Percentiles rank a stretch among this genome's conserved stretches.
Evolutionary conservation across 345 rosid species (phyloP).

Genomic region (Eucalyptus sp.): DNA sequence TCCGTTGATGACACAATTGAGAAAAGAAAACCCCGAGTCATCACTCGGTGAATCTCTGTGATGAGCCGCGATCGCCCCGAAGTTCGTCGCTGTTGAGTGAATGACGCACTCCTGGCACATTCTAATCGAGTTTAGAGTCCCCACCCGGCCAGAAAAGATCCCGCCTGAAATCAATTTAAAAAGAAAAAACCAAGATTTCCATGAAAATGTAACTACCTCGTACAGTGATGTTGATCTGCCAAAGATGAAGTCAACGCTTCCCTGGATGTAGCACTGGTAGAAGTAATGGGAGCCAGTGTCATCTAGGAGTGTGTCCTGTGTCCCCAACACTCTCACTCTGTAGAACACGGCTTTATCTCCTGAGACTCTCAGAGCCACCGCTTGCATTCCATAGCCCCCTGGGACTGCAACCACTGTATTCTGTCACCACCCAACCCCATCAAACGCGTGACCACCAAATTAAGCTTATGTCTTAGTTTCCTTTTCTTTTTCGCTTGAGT

Average conservation of each 20-base stretch:
- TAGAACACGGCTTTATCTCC: slow-evolving; percentile 81
- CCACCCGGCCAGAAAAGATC: not conserved
- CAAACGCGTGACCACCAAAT: not conserved
- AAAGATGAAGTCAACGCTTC: slow-evolving; percentile 77
- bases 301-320: slow-evolving; percentile 89
- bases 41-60: slow-evolving; percentile 57
- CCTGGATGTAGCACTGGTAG: slow-evolving; percentile 57
- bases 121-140: not conserved
- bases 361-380: slow-evolving; percentile 58
- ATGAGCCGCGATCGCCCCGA: slow-evolving; percentile 83
- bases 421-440: slow-evolving; percentile 22
- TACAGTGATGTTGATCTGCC: slow-evolving; percentile 72
- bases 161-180: not conserved
- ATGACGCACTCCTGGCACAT: slow-evolving; percentile 47
- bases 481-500: not conserved
- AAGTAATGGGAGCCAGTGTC: slow-evolving; percentile 76
- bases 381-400: slow-evolving; percentile 67
- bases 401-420: slow-evolving; percentile 65
- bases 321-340: slow-evolving; percentile 53
- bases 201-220: slow-evolving; percentile 16
- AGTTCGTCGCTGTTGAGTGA: slow-evolving; percentile 46
- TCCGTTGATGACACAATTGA: slow-evolving; percentile 56
- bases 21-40: slow-evolving; percentile 76
- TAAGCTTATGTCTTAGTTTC: not conserved
- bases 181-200: not conserved